Evolutionary conservation across 2,329 filamentous ascomycete species (phyloP).

Genomic region (Didymella segeticola): DNA sequence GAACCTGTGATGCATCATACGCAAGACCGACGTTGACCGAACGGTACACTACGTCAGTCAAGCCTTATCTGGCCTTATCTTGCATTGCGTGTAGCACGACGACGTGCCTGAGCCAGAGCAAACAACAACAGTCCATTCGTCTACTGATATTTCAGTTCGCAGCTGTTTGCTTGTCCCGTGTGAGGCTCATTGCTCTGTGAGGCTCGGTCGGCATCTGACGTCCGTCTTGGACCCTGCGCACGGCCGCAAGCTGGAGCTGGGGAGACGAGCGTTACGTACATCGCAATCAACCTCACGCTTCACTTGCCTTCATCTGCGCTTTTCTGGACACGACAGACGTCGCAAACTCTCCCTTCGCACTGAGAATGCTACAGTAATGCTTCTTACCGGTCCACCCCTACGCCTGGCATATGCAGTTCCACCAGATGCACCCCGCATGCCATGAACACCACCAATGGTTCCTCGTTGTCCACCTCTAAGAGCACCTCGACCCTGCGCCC

Average conservation of each 20-base stretch:
- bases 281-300: constrained; percentile 9
- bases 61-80: constrained; percentile 37
- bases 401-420: constrained; percentile 48
- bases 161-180: constrained; percentile 1
- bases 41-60: constrained; percentile 14
- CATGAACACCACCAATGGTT: constrained; percentile 51
- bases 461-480: constrained; percentile 46
- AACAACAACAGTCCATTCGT: neutral
- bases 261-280: constrained; percentile 18
- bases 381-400: constrained; percentile 13
- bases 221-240: constrained; percentile 16
- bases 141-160: neutral
- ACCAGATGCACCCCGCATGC: constrained; percentile 40
- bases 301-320: neutral
- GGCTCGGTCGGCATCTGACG: constrained; percentile 8
- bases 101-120: neutral
- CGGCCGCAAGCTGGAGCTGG: constrained; percentile 9
- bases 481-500: constrained; percentile 56
- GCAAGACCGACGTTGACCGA: constrained; percentile 2
- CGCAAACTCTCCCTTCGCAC: constrained; percentile 4
- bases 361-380: constrained; percentile 39
- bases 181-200: constrained; percentile 5
- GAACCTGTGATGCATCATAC: neutral
- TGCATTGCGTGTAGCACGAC: constrained; percentile 4
- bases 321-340: neutral